Evolutionary conservation across 129 eudicot species (phyloP).

Genomic region (Chrysanthemum seticuspe): DNA sequence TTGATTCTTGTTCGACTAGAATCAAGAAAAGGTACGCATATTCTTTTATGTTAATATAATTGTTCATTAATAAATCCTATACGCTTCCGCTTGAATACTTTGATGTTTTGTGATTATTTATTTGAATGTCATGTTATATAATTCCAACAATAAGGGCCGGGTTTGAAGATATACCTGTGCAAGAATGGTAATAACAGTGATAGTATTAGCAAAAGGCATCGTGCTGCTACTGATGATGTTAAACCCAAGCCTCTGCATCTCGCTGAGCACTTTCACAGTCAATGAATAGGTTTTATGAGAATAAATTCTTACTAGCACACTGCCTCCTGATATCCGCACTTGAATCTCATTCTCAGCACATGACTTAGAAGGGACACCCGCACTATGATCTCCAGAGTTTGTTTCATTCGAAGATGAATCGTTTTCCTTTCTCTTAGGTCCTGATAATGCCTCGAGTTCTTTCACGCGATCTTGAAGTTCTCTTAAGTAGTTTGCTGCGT

Average conservation of each 20-base stretch:
- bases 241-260: constrained; percentile 44
- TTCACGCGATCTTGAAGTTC: constrained; percentile 43
- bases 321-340: constrained; percentile 34
- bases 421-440: constrained; percentile 18
- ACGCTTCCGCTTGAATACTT: too few species aligned
- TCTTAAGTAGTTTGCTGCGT: constrained; percentile 48
- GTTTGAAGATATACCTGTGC: constrained; percentile 45
- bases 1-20: too few species aligned
- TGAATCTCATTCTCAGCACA: constrained; percentile 39
- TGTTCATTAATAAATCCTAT: too few species aligned
- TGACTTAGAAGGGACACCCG: background rate
- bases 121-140: too few species aligned
- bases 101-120: too few species aligned
- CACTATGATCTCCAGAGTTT: background rate
- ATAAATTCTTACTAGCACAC: constrained; percentile 44
- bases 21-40: too few species aligned
- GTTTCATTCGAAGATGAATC: constrained; percentile 18
- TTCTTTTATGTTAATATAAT: too few species aligned
- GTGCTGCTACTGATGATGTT: constrained; percentile 34
- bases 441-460: constrained; percentile 28
- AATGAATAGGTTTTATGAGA: constrained; percentile 30
- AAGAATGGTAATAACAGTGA: constrained; percentile 38
- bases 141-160: too few species aligned
- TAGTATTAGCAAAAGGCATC: constrained; percentile 38
- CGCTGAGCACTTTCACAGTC: constrained; percentile 27